Percentiles rank a stretch among this genome's conserved stretches.
phyloP scores from a whole-genome alignment of 495 filamentous ascomycete species.

The Podospora pseudopauciseta region DNA sequence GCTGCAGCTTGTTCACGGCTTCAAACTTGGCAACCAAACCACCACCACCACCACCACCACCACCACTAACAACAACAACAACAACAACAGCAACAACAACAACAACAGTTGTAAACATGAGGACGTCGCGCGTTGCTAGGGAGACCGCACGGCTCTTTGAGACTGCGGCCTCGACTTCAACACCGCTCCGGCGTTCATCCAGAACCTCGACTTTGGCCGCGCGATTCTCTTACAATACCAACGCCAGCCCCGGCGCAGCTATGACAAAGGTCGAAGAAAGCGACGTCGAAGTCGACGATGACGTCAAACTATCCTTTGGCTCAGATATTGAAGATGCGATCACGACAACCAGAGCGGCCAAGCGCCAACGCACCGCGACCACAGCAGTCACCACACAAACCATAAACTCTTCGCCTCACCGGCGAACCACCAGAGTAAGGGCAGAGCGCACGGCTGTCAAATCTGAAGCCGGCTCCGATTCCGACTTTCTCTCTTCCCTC shows the following conservation, averaged over 20 bases:
- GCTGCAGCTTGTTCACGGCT: not conserved
- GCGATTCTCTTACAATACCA: constrained; percentile 38
- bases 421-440: not conserved
- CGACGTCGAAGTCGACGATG: constrained; percentile 11
- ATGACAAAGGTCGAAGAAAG: constrained; percentile 28
- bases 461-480: constrained; percentile 13
- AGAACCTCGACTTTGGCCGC: constrained; percentile 37
- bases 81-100: too few relatives aligned
- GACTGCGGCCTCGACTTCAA: constrained; percentile 19
- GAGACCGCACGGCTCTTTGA: constrained; percentile 51
- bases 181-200: constrained; percentile 44
- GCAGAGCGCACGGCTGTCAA: constrained; percentile 4
- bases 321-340: constrained; percentile 66
- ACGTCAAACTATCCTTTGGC: constrained; percentile 13
- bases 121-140: constrained; percentile 56
- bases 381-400: constrained; percentile 15
- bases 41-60: not conserved
- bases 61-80: too few relatives aligned
- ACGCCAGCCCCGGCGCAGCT: constrained; percentile 28
- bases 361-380: constrained; percentile 30
- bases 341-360: constrained; percentile 36
- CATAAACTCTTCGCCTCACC: constrained; percentile 1
- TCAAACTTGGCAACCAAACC: not conserved
- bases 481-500: constrained; percentile 3
- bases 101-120: constrained; percentile 44